A percentile compares a stretch with the other conserved stretches of the same genome.
These are phyloP conservation scores for Rhodotorula sp. DNA, from an alignment of 1,284 basidiomycete species.

Conservation along the genomic window DNA sequence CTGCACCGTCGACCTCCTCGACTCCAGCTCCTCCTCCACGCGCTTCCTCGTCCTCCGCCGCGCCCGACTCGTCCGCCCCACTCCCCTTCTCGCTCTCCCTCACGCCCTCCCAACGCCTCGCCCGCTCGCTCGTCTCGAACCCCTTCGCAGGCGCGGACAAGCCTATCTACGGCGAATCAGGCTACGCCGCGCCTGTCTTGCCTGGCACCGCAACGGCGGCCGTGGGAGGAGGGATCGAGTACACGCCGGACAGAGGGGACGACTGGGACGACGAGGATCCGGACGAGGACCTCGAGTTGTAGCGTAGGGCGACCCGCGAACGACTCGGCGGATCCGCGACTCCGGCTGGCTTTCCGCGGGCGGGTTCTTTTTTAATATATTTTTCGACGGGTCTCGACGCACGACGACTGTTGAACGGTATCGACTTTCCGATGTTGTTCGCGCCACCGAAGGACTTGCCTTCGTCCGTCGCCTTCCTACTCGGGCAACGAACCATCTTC, in stretches of 20 bases:
- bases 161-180: conserved; percentile 28
- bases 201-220: conserved; percentile 47
- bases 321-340: not conserved
- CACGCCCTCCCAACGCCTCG: conserved; percentile 76
- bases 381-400: too few species aligned
- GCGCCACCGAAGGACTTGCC: too few species aligned
- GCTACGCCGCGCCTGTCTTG: conserved; percentile 48
- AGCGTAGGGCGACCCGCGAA: too few species aligned
- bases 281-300: conserved; percentile 82
- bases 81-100: conserved; percentile 80
- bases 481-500: not conserved
- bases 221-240: conserved; percentile 54
- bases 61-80: not conserved
- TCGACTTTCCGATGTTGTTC: too few species aligned
- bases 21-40: not conserved
- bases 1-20: not conserved
- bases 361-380: not conserved
- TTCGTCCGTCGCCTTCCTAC: too few species aligned
- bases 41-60: not conserved
- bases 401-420: too few species aligned
- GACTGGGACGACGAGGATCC: conserved; percentile 87
- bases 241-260: conserved; percentile 82
- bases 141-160: conserved; percentile 58
- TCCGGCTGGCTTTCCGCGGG: not conserved
- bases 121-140: conserved; percentile 73